These are phyloP conservation scores for Knufia fluminis DNA, from an alignment of 2,329 filamentous ascomycete genomes.

Conservation along the genomic window DNA sequence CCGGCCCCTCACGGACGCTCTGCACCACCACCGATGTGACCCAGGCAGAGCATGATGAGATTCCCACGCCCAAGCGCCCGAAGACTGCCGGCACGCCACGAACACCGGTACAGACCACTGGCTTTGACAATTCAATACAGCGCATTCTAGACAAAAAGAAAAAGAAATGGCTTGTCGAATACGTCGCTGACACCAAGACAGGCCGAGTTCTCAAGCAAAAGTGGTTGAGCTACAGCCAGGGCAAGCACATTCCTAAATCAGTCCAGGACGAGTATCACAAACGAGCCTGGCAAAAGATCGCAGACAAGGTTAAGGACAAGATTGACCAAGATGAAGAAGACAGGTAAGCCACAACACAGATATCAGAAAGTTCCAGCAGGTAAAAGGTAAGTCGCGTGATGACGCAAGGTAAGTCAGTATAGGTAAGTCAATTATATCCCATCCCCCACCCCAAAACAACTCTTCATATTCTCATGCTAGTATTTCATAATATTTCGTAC, in stretches of 20 bases:
- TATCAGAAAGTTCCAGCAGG: no score
- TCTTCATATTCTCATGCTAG: no score
- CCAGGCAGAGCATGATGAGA: neutral
- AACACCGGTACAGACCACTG: no score
- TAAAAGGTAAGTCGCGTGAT: no score
- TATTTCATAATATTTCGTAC: no score
- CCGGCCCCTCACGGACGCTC: no score
- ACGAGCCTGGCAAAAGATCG: neutral
- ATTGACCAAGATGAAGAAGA: neutral
- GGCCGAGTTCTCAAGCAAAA: neutral
- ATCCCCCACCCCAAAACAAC: constrained; percentile 25
- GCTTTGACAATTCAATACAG: neutral
- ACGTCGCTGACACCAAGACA: neutral
- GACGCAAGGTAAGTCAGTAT: no score
- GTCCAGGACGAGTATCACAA: neutral
- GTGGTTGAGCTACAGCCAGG: neutral
- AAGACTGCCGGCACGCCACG: neutral
- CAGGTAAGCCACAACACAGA: neutral
- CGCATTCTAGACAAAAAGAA: neutral
- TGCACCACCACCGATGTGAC: no score
- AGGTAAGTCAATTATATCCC: no score
- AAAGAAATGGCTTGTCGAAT: constrained; percentile 1
- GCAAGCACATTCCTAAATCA: neutral
- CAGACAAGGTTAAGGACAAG: neutral
- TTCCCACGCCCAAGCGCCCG: neutral